Base-by-base conservation (phyloP, 2,329 filamentous ascomycete species). In the Ceratocystis colombiana region DNA sequence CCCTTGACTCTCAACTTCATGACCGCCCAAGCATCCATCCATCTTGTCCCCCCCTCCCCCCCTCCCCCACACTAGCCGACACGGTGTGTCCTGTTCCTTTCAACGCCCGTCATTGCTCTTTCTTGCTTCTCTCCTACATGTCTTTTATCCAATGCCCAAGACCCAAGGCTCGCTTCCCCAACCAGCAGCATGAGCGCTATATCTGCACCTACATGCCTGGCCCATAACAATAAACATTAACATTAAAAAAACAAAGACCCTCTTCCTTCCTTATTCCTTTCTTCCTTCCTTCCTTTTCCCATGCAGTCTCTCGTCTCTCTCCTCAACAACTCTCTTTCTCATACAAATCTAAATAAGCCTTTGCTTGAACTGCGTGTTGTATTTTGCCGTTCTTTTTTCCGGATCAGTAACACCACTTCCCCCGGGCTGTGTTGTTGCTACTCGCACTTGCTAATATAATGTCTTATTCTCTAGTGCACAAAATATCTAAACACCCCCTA, bases 301-400 rank as follows among this genome's bases (percentile, higher is more conserved):
- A 53, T 53, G 48, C 15, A 33, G 1, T 59, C 8, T 57, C 30
- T 57, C 25, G 6, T 33, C 30, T 57, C 30, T 57, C 5, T 7
- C 55, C 55, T 37, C 55, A 48, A 63, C 61, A 64, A 57, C 28
- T 44, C 28, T 20, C 28, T 37, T 41, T 33, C 17, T 44, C 30
- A 44, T 37, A 48, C 64, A 30, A 55, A 22, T 59, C 22, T 8
- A 41, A 59, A 20, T 37, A 22, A 37, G 33, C 33, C 33, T 37
- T 12, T 37, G 3, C 33, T 30, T 41, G 20, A 12, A 22, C 15
- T 45, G 25, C 37, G 37, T 62, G 61, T 28, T 45, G 61, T 17
- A 63, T 63, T 20, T 48, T 63, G 5, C 53, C 53, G 15, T 15
- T 59, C 25, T 37, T n/a, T 59, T 59, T 20, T 30, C 53, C 50